Evolutionary conservation across 768 basidiomycete genomes (phyloP), one percentile per base, ranked within the genome.

Genomic region (Paxillus involutus): DNA sequence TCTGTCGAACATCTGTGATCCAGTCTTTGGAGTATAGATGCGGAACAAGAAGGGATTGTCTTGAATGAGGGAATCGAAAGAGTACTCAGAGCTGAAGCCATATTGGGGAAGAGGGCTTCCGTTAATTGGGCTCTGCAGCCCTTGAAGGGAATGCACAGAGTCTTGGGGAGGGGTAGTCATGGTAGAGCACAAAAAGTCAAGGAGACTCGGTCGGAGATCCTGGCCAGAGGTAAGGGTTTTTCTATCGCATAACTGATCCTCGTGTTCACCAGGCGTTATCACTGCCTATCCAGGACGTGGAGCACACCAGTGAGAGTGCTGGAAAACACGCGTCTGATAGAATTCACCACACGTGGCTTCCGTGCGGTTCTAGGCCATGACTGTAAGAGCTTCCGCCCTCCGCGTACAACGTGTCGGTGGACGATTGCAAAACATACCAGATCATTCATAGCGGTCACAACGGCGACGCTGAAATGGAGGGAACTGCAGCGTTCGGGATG

Each of bases 21-120:
- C 76, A 52, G 79, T 76, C 64, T 83, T 88, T 29, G 89, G 89
- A 35, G 88, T 89, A 66, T 91, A 85, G 13, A 91, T 82, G 41
- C 89, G 87, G 75, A 88, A 91, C 61, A 91, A 78, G 71, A 89
- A 90, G 33, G 80, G 83, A 65, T 90, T 91, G 50, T 78, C 74
- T 49, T 78, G 72, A 59, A 85, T 70, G 42, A 91, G 80, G 35
- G 71, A 73, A 49, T 81, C 78, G 64, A 91, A 91, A 41, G 82
- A 75, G 65, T 79, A 71, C 58, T 86, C 81, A 41, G 80, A 64
- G 41, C 83, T 80, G 65, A 89, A 90, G 49, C 89, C 88, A 62
- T 86, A 85, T 68, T 89, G 89, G 49, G 89, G 88, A 45, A 89
- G 77, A 36, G 69, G 64, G 19, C 33, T 55, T 11, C 56, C 58